Evolutionary conservation across 164 flowering plant species (phyloP).

Genomic region (Aristolochia californica): DNA sequence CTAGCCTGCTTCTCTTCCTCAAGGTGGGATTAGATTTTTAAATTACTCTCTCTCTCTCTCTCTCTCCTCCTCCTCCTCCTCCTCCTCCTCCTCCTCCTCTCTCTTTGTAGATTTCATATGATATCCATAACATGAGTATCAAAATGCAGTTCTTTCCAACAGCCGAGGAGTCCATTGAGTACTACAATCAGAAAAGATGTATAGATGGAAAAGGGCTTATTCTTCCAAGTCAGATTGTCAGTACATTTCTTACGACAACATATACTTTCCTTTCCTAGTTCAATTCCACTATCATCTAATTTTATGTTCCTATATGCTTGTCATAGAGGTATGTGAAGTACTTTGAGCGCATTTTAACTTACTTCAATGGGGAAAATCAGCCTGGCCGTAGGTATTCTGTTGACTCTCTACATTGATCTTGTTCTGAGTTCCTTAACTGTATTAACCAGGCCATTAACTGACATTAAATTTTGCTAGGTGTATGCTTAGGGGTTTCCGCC

Average conservation of each 20-base stretch:
- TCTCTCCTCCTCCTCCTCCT: conserved; percentile 57
- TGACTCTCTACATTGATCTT: background rate
- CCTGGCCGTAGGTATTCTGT: conserved; percentile 76
- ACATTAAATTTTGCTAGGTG: conserved; percentile 42
- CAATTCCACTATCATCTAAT: conserved; percentile 6
- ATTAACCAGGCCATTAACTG: background rate
- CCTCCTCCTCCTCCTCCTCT: conserved; percentile 12
- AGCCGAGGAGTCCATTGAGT: conserved; percentile 96
- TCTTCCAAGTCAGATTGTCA: conserved; percentile 97
- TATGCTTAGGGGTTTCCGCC: conserved; percentile 96
- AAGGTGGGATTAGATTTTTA: conserved; percentile 39
- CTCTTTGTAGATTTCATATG: background rate
- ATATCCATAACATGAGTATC: background rate
- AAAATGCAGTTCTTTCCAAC: conserved; percentile 85
- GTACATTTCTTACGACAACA: conserved; percentile 12
- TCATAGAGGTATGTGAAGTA: conserved; percentile 91
- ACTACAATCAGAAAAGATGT: conserved; percentile 97
- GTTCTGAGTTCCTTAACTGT: too few species aligned
- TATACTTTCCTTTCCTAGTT: background rate
- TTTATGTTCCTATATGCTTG: conserved; percentile 6
- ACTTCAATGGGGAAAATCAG: conserved; percentile 87
- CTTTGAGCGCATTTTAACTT: conserved; percentile 74
- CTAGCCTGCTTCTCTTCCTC: conserved; percentile 84
- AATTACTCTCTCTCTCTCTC: background rate
- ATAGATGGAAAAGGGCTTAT: conserved; percentile 91